phyloP scores from a whole-genome alignment of 331 rosid genomes.

The Pyrus hybrid region DNA sequence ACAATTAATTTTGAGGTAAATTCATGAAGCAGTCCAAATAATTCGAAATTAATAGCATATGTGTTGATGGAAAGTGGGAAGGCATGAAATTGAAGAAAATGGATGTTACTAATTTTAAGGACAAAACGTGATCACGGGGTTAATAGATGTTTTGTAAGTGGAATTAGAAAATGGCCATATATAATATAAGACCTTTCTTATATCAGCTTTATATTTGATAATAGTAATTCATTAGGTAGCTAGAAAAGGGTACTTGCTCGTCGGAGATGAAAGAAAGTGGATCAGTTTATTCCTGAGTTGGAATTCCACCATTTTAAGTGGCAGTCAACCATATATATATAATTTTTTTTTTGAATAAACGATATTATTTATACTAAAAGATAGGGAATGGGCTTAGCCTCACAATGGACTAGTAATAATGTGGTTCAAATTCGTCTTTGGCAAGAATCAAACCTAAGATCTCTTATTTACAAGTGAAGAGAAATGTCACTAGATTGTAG shows the following conservation, averaged over 20 bases:
- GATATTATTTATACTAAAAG: too few species aligned
- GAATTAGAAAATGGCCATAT: conserved; percentile 13
- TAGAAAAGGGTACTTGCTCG: background rate
- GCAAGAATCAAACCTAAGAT: too few species aligned
- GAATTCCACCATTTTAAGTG: conserved; percentile 25
- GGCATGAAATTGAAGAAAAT: background rate
- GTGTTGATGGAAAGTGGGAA: background rate
- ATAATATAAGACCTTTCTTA: background rate
- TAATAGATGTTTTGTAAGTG: conserved; percentile 22
- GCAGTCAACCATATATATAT: too few species aligned
- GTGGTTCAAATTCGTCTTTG: too few species aligned
- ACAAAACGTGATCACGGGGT: conserved; percentile 17
- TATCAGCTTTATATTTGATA: background rate
- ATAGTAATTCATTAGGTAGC: background rate
- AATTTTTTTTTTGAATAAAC: too few species aligned
- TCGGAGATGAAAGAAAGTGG: conserved; percentile 7
- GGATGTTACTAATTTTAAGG: conserved; percentile 10
- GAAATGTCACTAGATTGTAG: too few species aligned
- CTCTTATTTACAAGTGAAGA: too few species aligned
- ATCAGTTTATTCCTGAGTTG: conserved; percentile 21
- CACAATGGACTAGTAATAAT: too few species aligned
- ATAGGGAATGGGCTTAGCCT: too few species aligned
- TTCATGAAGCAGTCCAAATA: background rate
- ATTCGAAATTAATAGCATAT: background rate
- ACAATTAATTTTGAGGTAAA: background rate